Evolutionary conservation across 1,284 basidiomycete species (phyloP), one percentile per base, ranked within the genome.

Genomic region (Caloboletus inedulis): DNA sequence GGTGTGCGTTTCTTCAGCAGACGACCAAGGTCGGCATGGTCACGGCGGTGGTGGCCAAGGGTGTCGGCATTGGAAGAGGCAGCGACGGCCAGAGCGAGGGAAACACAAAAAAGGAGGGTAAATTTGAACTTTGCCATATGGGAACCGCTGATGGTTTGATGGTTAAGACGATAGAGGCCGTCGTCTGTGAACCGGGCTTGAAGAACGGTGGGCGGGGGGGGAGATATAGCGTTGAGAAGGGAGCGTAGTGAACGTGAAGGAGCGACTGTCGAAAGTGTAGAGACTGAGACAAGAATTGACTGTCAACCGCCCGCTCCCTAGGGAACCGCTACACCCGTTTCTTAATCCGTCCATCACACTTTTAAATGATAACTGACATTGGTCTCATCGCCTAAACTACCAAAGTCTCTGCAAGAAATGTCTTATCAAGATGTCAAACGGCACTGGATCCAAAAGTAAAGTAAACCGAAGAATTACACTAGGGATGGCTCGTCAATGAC

Each of bases 1-100:
- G 74, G 72, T 6, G 72, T 62, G 46, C 87, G 84, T 66, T 85
- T 88, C 72, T 76, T 86, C 59, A 89, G 67, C 66, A 91, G 72
- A 59, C 88, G 85, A 61, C 81, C 80, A 59, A 85, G 70, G 62
- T 73, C 72, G 46, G 63, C 74, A 72, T 87, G 85, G 67, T 77
- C 77, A 59, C 80, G 78, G 45, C 74, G 79, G 39, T 70, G 70
- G 51, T 55, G 56, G 42, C 65, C 69, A 57, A 74, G 66, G 51
- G 71, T 65, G 56, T 76, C 73, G 63, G 82, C 81, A 54, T 80
- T 74, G 46, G 74, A 73, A 51, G 61, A 56, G 45, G 67, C 62
- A 56, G 69, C 65, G 61, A 83, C 62, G 52, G 75, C 70, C 64
- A 85, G 69, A 68, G 78, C 68, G 65, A 89, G 67, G 51, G 73